Conservation (phyloP, 225 moss, liverwort and hornwort species). For the Rhytidiadelphus loreus region DNA sequence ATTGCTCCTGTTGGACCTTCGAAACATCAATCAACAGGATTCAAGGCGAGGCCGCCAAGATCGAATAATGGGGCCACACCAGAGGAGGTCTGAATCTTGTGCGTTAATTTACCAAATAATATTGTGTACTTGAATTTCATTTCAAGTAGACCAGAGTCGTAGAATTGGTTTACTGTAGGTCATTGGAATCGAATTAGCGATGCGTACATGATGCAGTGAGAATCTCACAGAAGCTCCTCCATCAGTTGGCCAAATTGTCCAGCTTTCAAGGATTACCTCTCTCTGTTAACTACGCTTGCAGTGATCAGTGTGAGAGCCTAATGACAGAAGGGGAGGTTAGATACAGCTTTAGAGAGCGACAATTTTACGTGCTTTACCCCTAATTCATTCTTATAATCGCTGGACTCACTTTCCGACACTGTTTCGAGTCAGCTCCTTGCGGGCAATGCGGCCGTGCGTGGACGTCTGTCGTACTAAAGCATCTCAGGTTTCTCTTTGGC, state of each 20-base stretch:
- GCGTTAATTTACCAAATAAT: slow-evolving; percentile 31
- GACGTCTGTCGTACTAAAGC: neutral
- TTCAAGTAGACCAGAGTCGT: slow-evolving; percentile 12
- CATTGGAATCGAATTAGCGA: slow-evolving; percentile 3
- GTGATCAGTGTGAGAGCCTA: neutral
- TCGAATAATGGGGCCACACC: slow-evolving; percentile 4
- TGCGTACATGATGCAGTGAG: neutral
- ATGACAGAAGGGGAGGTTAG: neutral
- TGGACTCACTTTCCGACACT: neutral
- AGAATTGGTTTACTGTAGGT: slow-evolving; percentile 15
- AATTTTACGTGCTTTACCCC: neutral
- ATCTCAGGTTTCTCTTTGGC: neutral
- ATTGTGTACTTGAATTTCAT: neutral
- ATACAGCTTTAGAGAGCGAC: neutral
- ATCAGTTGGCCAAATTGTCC: slow-evolving; percentile 15
- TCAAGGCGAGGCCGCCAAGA: slow-evolving; percentile 6
- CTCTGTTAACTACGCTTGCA: slow-evolving; percentile 25
- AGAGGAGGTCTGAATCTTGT: slow-evolving; percentile 7
- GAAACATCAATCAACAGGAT: neutral
- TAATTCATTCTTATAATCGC: slow-evolving; percentile 15
- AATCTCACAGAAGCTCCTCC: neutral
- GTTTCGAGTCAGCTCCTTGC: neutral
- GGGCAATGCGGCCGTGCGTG: neutral
- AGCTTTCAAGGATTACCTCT: neutral
- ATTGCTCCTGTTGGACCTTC: neutral